Conservation (phyloP, 768 basidiomycete genomes). For the Crepidotus variabilis region DNA sequence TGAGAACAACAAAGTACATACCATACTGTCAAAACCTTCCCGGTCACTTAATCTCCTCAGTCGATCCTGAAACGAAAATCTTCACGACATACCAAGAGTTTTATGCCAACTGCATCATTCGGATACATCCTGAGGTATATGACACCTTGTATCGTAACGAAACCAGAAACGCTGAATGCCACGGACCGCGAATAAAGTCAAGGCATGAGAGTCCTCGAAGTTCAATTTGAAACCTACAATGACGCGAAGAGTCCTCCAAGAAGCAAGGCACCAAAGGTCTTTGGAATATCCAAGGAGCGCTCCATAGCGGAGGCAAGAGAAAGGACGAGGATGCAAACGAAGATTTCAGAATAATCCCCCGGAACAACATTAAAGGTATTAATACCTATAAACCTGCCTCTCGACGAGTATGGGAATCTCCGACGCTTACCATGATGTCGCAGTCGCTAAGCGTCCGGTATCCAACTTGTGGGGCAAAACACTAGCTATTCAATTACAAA, state of each 20-base stretch:
- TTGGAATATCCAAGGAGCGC: constrained; percentile 22
- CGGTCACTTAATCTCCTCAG: neutral
- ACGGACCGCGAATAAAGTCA: constrained; percentile 5
- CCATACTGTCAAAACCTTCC: constrained; percentile 31
- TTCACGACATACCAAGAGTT: constrained; percentile 23
- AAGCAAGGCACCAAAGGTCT: constrained; percentile 34
- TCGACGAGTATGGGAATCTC: too few relatives aligned
- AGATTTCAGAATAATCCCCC: neutral
- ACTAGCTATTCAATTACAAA: too few relatives aligned
- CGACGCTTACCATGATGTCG: too few relatives aligned
- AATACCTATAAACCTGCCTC: too few relatives aligned
- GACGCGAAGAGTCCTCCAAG: constrained; percentile 34
- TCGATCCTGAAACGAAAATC: neutral
- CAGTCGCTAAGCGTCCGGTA: too few relatives aligned
- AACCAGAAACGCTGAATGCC: constrained; percentile 24
- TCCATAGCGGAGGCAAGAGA: neutral
- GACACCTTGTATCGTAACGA: constrained; percentile 29
- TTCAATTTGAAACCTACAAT: constrained; percentile 20
- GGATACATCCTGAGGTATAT: constrained; percentile 32
- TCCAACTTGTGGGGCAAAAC: too few relatives aligned
- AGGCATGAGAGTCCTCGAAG: constrained; percentile 3
- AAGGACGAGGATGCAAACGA: neutral
- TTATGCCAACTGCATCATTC: constrained; percentile 20
- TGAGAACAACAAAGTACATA: constrained; percentile 6
- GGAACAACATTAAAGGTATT: too few relatives aligned